Conservation (phyloP, 345 rosid genomes). For the Gossypium australe region DNA sequence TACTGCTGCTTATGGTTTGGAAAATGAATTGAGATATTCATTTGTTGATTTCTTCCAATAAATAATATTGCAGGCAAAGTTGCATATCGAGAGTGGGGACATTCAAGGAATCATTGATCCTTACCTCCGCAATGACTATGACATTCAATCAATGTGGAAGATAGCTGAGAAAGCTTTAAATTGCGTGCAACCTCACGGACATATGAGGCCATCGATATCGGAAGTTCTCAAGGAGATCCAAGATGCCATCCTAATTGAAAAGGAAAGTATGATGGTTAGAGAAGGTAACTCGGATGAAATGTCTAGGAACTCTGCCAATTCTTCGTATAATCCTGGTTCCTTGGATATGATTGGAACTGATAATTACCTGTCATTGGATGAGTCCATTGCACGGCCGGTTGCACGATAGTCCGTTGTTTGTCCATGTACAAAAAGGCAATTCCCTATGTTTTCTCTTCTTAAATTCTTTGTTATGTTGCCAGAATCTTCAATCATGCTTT, state of each 20-base stretch:
- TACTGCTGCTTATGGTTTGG: too few relatives aligned
- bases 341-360: constrained; percentile 49
- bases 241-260: constrained; percentile 81
- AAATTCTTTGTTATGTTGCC: background rate
- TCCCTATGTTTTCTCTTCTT: background rate
- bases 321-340: constrained; percentile 54
- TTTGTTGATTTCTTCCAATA: background rate
- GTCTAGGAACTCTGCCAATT: constrained; percentile 61
- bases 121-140: constrained; percentile 51
- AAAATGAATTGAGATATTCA: background rate
- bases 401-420: constrained; percentile 44
- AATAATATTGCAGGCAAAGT: constrained; percentile 51
- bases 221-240: constrained; percentile 93
- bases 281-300: constrained; percentile 74
- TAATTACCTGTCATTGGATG: constrained; percentile 54
- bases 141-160: constrained; percentile 98
- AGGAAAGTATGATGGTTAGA: constrained; percentile 42
- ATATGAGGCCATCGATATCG: constrained; percentile 87
- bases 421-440: constrained; percentile 20
- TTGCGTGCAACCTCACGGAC: constrained; percentile 89
- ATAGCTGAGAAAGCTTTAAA: constrained; percentile 89
- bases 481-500: constrained; percentile 1
- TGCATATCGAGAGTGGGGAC: constrained; percentile 93
- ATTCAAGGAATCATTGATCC: constrained; percentile 90
- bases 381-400: constrained; percentile 53